phyloP scores from a whole-genome alignment of 495 filamentous ascomycete species.

The Astrothelium subdiscretum region DNA sequence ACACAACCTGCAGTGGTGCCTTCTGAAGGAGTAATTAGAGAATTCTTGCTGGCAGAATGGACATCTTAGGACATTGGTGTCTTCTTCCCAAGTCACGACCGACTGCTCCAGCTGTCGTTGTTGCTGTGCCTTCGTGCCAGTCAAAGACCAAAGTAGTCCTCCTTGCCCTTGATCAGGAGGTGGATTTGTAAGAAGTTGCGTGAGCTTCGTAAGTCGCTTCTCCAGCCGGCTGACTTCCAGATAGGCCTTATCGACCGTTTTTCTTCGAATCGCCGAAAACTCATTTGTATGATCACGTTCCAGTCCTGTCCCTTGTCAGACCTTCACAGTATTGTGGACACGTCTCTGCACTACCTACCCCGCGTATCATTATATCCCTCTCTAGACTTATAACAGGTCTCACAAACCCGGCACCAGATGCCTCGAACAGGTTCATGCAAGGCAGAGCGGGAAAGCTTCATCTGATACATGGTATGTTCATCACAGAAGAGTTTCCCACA shows the following conservation, averaged over 20 bases:
- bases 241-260: slow-evolving; percentile 68
- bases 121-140: slow-evolving; percentile 48
- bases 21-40: slow-evolving; percentile 71
- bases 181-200: slow-evolving; percentile 63
- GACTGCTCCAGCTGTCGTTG: slow-evolving; percentile 77
- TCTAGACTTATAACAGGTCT: slow-evolving; percentile 94
- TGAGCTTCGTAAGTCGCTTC: slow-evolving; percentile 82
- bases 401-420: slow-evolving; percentile 88
- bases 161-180: slow-evolving; percentile 47
- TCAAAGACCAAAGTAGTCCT: slow-evolving; percentile 42
- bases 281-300: slow-evolving; percentile 55
- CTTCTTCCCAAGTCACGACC: slow-evolving; percentile 90
- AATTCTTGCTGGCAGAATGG: slow-evolving; percentile 96
- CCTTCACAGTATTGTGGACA: background rate
- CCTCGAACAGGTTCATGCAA: slow-evolving; percentile 86
- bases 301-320: slow-evolving; percentile 31
- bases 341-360: background rate
- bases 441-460: slow-evolving; percentile 87
- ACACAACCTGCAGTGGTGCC: slow-evolving; percentile 91
- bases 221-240: slow-evolving; percentile 83
- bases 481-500: slow-evolving; percentile 94
- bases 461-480: slow-evolving; percentile 98
- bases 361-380: slow-evolving; percentile 76
- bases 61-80: slow-evolving; percentile 64
- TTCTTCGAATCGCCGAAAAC: slow-evolving; percentile 58